Percentiles rank a stretch among this genome's conserved stretches.
phyloP scores from a whole-genome alignment of 2,329 filamentous ascomycete genomes.

The Aspergillus piperis region DNA sequence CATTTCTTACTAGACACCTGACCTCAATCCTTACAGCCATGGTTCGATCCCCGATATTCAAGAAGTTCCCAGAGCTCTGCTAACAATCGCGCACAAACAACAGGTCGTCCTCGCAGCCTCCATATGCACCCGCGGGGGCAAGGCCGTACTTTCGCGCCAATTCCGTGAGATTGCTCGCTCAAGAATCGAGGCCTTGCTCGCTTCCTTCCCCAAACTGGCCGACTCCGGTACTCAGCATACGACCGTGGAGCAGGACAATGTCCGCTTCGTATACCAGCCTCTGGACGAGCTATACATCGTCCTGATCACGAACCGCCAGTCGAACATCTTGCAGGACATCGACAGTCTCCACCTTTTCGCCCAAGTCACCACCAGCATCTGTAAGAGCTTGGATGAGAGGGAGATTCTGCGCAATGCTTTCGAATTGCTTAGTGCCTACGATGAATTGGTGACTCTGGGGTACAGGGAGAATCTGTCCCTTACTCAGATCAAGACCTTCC shows the following conservation, averaged over 20 bases:
- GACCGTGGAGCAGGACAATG: constrained; percentile 97
- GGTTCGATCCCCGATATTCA: constrained; percentile 23
- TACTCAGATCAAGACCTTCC: constrained; percentile 97
- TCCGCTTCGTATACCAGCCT: constrained; percentile 98
- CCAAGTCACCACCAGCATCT: constrained; percentile 94
- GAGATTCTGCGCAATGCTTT: constrained; percentile 95
- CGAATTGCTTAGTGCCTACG: constrained; percentile 93
- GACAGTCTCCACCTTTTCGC: constrained; percentile 97
- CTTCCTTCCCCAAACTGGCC: constrained; percentile 95
- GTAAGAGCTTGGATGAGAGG: constrained; percentile 91
- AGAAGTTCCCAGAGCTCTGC: constrained; percentile 2
- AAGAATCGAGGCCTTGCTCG: constrained; percentile 91
- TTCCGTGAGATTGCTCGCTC: constrained; percentile 98
- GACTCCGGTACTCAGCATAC: constrained; percentile 96
- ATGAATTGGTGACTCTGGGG: constrained; percentile 92
- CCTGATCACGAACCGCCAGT: constrained; percentile 98
- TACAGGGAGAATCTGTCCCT: constrained; percentile 96
- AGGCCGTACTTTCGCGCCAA: constrained; percentile 95
- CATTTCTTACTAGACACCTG: constrained; percentile 2
- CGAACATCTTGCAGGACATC: constrained; percentile 98
- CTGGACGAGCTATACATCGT: constrained; percentile 99
- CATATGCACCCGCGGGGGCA: constrained; percentile 97
- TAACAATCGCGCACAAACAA: constrained; percentile 26
- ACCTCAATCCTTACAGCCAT: constrained; percentile 21
- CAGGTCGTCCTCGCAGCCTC: constrained; percentile 98